Evolutionary conservation across 192 early-diverging fungal species (phyloP).

Genomic region (Nowakowskiella sp.): DNA sequence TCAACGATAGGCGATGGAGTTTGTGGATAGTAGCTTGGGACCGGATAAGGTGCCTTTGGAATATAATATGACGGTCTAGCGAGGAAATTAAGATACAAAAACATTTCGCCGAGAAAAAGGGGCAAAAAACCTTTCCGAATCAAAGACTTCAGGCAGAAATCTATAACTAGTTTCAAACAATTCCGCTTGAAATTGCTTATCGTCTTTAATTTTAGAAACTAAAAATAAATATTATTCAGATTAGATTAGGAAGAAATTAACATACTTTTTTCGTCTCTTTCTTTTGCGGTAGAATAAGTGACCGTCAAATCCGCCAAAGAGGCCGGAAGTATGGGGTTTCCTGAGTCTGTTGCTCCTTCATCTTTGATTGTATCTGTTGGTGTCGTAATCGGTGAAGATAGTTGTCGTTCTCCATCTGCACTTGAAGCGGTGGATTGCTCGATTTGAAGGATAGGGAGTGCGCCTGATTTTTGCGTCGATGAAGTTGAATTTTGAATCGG

Average conservation of each 20-base stretch:
- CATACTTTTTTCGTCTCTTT: no score
- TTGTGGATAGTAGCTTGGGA: conserved; percentile 91
- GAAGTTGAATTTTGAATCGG: no score
- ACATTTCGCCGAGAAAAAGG: conserved; percentile 2
- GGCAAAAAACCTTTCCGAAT: conserved; percentile 65
- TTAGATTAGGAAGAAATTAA: no score
- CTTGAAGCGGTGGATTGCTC: no score
- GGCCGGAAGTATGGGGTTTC: conserved; percentile 51
- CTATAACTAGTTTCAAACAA: conserved; percentile 83
- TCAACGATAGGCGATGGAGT: conserved; percentile 69
- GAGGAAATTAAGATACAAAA: conserved; percentile 28
- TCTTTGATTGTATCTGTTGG: no score
- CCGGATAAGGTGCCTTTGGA: conserved; percentile 67
- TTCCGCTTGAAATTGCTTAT: conserved; percentile 38
- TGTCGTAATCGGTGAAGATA: no score
- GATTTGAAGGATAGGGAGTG: no score
- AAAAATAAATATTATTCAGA: conserved; percentile 6
- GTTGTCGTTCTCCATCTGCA: no score
- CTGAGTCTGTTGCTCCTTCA: no score
- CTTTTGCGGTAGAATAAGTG: no score
- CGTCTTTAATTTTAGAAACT: conserved; percentile 20
- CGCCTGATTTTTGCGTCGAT: no score
- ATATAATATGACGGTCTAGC: conserved; percentile 58
- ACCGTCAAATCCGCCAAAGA: conserved; percentile 60
- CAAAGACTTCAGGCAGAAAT: conserved; percentile 71